Percentiles rank a stretch among this genome's conserved stretches.
Evolutionary conservation across 129 eudicot species (phyloP).

Genomic region (Kitagawia praeruptora): DNA sequence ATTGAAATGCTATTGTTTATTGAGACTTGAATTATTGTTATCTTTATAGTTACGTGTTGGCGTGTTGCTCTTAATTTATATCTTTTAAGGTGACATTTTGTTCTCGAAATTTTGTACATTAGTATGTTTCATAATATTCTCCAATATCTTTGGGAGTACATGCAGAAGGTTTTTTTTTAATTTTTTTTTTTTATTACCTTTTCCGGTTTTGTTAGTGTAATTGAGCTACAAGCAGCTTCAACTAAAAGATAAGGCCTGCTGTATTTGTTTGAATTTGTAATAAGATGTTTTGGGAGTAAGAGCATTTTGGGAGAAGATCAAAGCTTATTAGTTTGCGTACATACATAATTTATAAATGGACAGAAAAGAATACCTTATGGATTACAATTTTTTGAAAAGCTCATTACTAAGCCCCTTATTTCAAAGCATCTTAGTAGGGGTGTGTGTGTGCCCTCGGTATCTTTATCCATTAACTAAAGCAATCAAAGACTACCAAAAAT

Average conservation of each 20-base stretch:
- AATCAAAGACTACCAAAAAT: too few species aligned
- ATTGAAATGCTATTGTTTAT: not conserved
- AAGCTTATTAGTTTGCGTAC: not conserved
- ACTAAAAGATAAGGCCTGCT: not conserved
- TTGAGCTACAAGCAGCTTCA: not conserved
- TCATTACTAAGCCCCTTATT: too few species aligned
- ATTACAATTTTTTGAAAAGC: too few species aligned
- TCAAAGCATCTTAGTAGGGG: too few species aligned
- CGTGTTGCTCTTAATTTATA: not conserved
- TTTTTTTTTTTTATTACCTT: too few species aligned
- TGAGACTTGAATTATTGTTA: not conserved
- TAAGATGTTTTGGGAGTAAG: not conserved
- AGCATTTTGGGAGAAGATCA: too few species aligned
- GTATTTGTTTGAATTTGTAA: not conserved
- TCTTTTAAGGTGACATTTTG: not conserved
- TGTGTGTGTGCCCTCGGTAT: too few species aligned
- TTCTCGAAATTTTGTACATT: not conserved
- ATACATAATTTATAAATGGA: not conserved
- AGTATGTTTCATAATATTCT: not conserved
- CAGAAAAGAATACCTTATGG: too few species aligned
- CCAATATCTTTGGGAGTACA: not conserved
- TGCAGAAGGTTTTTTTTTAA: not conserved
- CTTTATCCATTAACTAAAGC: too few species aligned
- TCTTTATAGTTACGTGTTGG: not conserved
- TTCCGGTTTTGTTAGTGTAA: too few species aligned